Base-by-base conservation (phyloP, 176 grass and related monocot genomes). In the Ensete glaucum region DNA sequence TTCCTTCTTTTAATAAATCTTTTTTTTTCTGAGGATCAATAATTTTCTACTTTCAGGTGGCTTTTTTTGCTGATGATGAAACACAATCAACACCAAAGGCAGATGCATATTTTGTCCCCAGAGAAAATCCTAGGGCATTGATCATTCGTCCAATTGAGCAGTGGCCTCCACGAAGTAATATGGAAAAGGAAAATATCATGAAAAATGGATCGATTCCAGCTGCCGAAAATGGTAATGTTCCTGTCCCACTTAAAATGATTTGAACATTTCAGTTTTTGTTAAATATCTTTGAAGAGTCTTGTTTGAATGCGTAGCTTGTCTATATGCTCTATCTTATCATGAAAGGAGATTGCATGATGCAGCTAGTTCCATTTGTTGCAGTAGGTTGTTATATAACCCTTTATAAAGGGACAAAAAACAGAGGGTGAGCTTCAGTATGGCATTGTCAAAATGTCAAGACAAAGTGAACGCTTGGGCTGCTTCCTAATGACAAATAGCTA, bases 121-220 rank as follows among this genome's bases (percentile, higher is more conserved):
- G 94, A 81, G 94, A 98, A 80, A 98, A 98, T 77, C 94, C 94
- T 9, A 91, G 94, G 76, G 84, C 83, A 74, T 76, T 98, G 77
- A 84, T 98, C 74, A 87, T 98, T 73, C 90, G 72, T 87, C 94
- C 84, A 69, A 86, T 92, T 62, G 88, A 98, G 81, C 84, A 98
- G 80, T 89, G 88, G 94, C 82, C 86, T 77, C 77, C 82, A 17
- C 56, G 78, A 19, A 76, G 22, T 53, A 74, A 27, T 70, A 9
- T 73, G 71, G 79, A 87, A 17, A 78, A 80, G 64, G 78, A 75
- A 58, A 65, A 55, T 1, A 16, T 77, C 85, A 34, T 22, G 13
- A 86, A 81, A 77, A 80, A 87, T 81, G 77, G 79, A 80, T 53
- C 84, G 62, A 56, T 56, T 75, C 6, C 67, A 63, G 72, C 74